These are phyloP conservation scores for Tylopilus balloui DNA, from an alignment of 768 basidiomycete species.

Conservation along the genomic window DNA sequence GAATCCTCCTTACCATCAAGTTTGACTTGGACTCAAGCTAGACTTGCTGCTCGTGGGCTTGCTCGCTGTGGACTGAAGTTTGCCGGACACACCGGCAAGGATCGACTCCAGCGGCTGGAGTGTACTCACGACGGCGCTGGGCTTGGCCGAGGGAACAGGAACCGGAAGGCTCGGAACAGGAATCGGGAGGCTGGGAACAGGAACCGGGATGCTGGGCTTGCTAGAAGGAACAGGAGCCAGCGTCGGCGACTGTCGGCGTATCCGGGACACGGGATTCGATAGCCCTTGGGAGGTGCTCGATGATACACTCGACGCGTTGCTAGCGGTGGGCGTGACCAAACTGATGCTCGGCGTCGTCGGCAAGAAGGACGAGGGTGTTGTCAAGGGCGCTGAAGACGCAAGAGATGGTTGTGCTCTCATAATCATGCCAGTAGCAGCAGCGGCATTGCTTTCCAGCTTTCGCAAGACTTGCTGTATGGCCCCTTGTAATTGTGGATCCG, in stretches of 20 bases:
- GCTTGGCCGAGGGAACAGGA: not conserved
- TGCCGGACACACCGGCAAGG: not conserved
- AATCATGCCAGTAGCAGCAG: not conserved
- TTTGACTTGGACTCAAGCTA: not conserved
- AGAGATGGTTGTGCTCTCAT: constrained; percentile 7
- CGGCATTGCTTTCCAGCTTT: not conserved
- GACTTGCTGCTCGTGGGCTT: not conserved
- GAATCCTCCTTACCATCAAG: constrained; percentile 2
- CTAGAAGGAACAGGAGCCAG: too few relatives aligned
- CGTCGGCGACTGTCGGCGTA: constrained; percentile 13
- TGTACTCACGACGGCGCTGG: not conserved
- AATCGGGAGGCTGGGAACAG: not conserved
- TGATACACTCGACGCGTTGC: not conserved
- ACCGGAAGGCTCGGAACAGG: not conserved
- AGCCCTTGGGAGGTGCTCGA: constrained; percentile 1
- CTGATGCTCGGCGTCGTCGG: not conserved
- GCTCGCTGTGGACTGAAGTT: not conserved
- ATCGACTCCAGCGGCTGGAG: not conserved
- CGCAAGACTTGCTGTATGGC: not conserved
- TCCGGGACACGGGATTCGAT: not conserved
- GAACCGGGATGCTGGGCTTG: not conserved
- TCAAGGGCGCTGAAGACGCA: not conserved
- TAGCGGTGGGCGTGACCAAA: not conserved
- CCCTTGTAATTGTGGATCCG: too few relatives aligned
- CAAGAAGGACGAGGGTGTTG: not conserved